A percentile compares a stretch with the other conserved stretches of the same genome.
Evolutionary conservation across 1,284 basidiomycete genomes (phyloP).

Genomic region (Austropuccinia psidii): DNA sequence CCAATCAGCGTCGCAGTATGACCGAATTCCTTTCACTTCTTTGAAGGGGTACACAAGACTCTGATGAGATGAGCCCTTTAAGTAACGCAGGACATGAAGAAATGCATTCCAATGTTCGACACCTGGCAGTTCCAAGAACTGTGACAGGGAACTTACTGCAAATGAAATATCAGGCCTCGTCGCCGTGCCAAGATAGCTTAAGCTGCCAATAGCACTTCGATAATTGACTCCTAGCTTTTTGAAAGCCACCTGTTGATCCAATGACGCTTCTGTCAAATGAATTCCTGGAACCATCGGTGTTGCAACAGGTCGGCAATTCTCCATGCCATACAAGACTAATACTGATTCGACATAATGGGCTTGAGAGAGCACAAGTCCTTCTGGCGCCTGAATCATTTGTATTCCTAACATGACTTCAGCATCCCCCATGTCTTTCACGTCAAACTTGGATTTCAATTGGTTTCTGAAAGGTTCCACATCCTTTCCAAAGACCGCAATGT

Average conservation of each 20-base stretch:
- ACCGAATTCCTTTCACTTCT: neutral
- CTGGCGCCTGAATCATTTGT: no score
- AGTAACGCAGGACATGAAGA: neutral
- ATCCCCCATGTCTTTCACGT: no score
- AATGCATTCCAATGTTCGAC: neutral
- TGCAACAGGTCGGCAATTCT: neutral
- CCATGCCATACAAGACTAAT: neutral
- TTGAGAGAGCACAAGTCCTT: no score
- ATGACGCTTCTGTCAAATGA: neutral
- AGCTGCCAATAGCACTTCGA: neutral
- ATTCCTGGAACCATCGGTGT: neutral
- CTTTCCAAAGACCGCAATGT: no score
- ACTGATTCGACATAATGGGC: no score
- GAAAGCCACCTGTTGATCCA: neutral
- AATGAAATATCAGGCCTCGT: neutral
- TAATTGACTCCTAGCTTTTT: neutral
- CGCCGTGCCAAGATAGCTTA: neutral
- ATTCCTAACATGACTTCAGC: no score
- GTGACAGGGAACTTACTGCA: neutral
- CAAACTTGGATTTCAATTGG: no score
- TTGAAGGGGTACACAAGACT: neutral
- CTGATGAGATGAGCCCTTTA: neutral
- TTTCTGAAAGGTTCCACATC: no score
- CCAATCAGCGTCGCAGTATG: neutral
- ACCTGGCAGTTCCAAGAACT: neutral